Evolutionary conservation across 345 rosid genomes (phyloP).

Genomic region (Carallia brachiata): DNA sequence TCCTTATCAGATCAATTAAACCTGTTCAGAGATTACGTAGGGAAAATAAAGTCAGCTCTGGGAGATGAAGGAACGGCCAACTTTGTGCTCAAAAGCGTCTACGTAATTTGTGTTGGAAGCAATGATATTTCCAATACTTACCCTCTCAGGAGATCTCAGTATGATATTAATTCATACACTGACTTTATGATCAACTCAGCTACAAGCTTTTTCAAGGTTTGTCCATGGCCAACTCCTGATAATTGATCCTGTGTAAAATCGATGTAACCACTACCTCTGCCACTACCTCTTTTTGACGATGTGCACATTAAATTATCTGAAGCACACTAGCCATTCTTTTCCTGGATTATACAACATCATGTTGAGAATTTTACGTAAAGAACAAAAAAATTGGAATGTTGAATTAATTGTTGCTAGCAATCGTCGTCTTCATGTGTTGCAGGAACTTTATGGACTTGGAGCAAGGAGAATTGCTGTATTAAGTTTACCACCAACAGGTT

Average conservation of each 20-base stretch:
- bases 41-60: slow-evolving; percentile 25
- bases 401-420: no score
- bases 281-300: no score
- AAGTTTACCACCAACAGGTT: slow-evolving; percentile 71
- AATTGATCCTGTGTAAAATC: no score
- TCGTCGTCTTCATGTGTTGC: not conserved
- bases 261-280: no score
- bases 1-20: slow-evolving; percentile 48
- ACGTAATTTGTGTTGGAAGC: slow-evolving; percentile 25
- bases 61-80: slow-evolving; percentile 24
- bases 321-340: no score
- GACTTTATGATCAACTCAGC: slow-evolving; percentile 41
- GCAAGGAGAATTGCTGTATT: slow-evolving; percentile 58
- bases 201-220: slow-evolving; percentile 42
- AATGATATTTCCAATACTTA: slow-evolving; percentile 42
- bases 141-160: slow-evolving; percentile 25
- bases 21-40: slow-evolving; percentile 30
- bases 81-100: slow-evolving; percentile 25
- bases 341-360: no score
- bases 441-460: slow-evolving; percentile 60
- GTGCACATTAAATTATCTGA: no score
- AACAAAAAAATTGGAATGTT: no score
- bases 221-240: not conserved
- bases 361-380: no score
- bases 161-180: slow-evolving; percentile 43